A percentile compares a stretch with the other conserved stretches of the same genome.
phyloP scores from a whole-genome alignment of 108 stramenopile genomes.

The Skeletonema grethae region DNA sequence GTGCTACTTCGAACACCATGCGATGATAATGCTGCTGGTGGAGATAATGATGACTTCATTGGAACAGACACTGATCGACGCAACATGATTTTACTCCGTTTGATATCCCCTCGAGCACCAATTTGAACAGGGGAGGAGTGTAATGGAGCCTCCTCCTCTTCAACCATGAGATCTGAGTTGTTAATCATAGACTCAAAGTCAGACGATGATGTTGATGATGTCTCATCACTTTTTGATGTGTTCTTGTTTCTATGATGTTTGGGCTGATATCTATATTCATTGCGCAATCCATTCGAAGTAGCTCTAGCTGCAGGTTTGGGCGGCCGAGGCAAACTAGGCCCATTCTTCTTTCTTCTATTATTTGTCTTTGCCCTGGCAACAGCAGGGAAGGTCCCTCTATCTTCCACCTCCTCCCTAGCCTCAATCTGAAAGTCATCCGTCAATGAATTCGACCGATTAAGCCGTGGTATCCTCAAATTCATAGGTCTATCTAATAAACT shows the following conservation, averaged over 20 bases:
- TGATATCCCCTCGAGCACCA: neutral
- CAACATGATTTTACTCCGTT: slow-evolving; percentile 16
- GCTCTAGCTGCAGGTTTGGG: slow-evolving; percentile 4
- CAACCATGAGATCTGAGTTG: neutral
- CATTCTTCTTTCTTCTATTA: slow-evolving; percentile 11
- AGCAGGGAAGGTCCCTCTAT: neutral
- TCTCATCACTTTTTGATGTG: neutral
- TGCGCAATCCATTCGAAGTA: neutral
- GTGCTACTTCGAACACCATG: neutral
- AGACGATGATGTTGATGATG: slow-evolving; percentile 1
- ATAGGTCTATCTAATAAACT: neutral
- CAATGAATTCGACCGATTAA: neutral
- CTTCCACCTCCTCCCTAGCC: slow-evolving; percentile 1
- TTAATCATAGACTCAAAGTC: neutral
- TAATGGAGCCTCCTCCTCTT: slow-evolving; percentile 11
- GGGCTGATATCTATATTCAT: neutral
- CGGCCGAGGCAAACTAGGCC: slow-evolving; percentile 22
- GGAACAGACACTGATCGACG: slow-evolving; percentile 4
- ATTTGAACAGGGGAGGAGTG: slow-evolving; percentile 3
- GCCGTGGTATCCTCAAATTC: neutral
- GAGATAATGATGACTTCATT: neutral
- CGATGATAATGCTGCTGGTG: neutral
- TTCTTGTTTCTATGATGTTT: neutral
- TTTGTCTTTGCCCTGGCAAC: neutral
- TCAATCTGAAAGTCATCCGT: neutral